phyloP scores from a whole-genome alignment of 352 stramenopile species.

The Phytophthora brassicae region DNA sequence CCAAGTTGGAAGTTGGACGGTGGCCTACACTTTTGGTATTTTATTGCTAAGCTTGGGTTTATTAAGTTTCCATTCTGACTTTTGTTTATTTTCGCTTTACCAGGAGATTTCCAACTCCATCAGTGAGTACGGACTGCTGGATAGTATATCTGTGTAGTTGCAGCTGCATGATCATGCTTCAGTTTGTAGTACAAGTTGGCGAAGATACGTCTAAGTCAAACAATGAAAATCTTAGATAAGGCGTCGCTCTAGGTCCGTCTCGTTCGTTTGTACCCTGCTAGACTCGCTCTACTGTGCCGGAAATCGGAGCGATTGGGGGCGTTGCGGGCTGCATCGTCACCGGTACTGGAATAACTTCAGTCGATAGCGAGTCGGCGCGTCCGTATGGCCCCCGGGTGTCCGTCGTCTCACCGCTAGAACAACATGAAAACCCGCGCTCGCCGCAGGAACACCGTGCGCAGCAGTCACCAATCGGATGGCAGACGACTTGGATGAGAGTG shows the following conservation, averaged over 20 bases:
- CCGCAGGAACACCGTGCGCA: slow-evolving; percentile 27
- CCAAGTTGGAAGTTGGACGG: slow-evolving; percentile 59
- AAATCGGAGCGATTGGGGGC: neutral
- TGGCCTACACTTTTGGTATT: slow-evolving; percentile 73
- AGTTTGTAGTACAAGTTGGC: neutral
- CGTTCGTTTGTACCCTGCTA: slow-evolving; percentile 2
- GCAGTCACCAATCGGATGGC: slow-evolving; percentile 18
- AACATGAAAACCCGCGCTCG: slow-evolving; percentile 29
- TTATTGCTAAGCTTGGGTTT: neutral
- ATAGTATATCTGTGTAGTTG: slow-evolving; percentile 11
- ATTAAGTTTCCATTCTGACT: neutral
- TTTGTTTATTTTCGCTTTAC: neutral
- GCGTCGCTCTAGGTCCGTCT: no score
- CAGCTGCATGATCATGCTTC: neutral
- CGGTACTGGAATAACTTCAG: slow-evolving; percentile 17
- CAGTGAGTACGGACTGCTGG: slow-evolving; percentile 23
- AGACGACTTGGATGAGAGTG: slow-evolving; percentile 18
- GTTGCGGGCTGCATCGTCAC: slow-evolving; percentile 29
- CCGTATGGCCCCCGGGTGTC: slow-evolving; percentile 4
- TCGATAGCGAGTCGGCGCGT: slow-evolving; percentile 1
- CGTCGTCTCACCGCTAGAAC: slow-evolving; percentile 12
- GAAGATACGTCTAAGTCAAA: neutral
- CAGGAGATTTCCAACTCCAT: slow-evolving; percentile 33
- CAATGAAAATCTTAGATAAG: no score
- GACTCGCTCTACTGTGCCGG: slow-evolving; percentile 5